Evolutionary conservation across 1,139 yeast genomes (phyloP), one percentile per base, ranked within the genome.

Genomic region (Yamadazyma sp.): DNA sequence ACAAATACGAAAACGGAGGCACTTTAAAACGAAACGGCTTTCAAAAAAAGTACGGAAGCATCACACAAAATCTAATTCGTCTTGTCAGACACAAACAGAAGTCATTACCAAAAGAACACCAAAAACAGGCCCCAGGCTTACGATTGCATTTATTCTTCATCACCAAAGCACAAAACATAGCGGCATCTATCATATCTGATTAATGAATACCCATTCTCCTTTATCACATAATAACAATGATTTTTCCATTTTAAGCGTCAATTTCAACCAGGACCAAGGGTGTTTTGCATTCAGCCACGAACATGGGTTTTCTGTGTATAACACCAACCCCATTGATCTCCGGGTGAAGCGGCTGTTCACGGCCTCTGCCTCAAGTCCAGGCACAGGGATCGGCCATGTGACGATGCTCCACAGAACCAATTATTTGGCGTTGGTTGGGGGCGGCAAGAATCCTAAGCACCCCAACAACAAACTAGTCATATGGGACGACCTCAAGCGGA

Each of bases 361-460:
- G 12, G 48, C 37, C 11, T 38, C 42, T 3, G 15, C 45, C 5
- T 9, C 37, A n/a, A 46, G 38, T 37, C 47, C 43, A 8, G 73
- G 71, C 1, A 57, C 79, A 31, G 96, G 96, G 0, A 79, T 88
- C 18, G 95, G 94, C 2, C 69, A 75, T 31, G 79, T 85, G 2
- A 73, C 84, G 38, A 87, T 91, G 96, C 79, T 91, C 11, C 87
- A 88, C 57, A 74, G 96, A 34, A 89, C 97, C 1, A 91, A 91
- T 62, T 89, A 89, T 57, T 72, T 91, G 42, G 96, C 92, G 1
- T 62, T 91, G 33, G 88, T 89, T 1, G 96, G 97, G 1, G 96
- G 96, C 9, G 96, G 96, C 0, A 72, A 75, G 45, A 73, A 75
- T 44, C 96, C 96, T 26, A 73, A 79, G 50, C 86, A 80, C 54